Evolutionary conservation across 2,329 filamentous ascomycete genomes (phyloP), one percentile per base, ranked within the genome.

Genomic region (Cercospora zeae-maydis): DNA sequence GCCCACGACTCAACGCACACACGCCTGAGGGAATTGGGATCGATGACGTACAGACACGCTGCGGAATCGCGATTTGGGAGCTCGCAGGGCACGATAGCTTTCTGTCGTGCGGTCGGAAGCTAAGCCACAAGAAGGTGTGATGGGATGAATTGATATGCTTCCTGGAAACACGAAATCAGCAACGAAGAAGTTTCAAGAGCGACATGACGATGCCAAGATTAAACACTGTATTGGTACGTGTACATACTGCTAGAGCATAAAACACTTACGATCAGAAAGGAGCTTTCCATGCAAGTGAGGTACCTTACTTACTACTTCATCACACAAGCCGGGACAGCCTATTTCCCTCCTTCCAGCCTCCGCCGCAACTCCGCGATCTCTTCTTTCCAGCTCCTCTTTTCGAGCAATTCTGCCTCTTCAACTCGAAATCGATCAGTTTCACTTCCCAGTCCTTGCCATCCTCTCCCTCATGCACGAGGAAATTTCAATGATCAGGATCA

Each of bases 221-320:
- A 36, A 39, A 14, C 36, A 57, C 37, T 57, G 54, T 45, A 57
- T 14, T 57, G 54, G 36, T 39, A 57, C 34, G 19, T 57, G 36
- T 42, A 57, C 34, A 45, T 57, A 57, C 24, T 5, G 36, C 34
- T 57, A 57, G 36, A 57, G 54, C 54, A 57, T 57, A 45, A 36
- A 57, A 14, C 34, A 53, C 31, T 31, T 53, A 34, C 27, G 49
- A 53, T 3, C 27, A 31, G 5, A 13, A 27, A 52, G 24, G 47
- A 31, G n/a, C 13, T 31, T 31, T 24, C 27, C 14, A 51, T 27
- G 4, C 21, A 3, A 30, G 7, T 14, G 21, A 30, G 14, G 11
- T 27, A 19, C 45, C 45, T 30, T 51, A 13, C 4, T 16, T 16
- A 39, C 36, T 2, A 39, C 21, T 24, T 21, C 45, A 8, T 30